These are phyloP conservation scores for Ceratocystis cacaofunesta DNA, from an alignment of 2,329 filamentous ascomycete genomes.

Conservation along the genomic window DNA sequence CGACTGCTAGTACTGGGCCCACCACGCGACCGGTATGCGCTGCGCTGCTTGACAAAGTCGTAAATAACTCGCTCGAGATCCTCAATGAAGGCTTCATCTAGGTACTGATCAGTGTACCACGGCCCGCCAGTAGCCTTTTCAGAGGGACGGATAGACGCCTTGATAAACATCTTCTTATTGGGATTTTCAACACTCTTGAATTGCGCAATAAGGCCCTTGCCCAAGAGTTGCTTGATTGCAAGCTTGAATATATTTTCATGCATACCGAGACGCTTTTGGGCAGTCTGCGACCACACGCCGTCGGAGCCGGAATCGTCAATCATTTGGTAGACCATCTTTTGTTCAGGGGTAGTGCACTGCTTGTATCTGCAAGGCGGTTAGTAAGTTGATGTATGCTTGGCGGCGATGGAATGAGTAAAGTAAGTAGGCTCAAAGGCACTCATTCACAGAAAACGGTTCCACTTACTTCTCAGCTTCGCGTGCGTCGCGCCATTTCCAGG, in stretches of 20 bases:
- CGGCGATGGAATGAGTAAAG: neutral
- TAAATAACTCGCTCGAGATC: constrained; percentile 59
- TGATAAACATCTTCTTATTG: constrained; percentile 91
- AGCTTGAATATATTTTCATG: constrained; percentile 72
- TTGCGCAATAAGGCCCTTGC: constrained; percentile 66
- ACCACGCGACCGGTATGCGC: constrained; percentile 45
- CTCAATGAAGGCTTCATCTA: constrained; percentile 80
- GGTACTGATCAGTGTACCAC: constrained; percentile 83
- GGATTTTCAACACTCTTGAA: constrained; percentile 88
- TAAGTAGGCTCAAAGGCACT: neutral
- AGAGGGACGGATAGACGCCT: constrained; percentile 66
- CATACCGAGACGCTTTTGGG: constrained; percentile 66
- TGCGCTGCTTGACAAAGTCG: constrained; percentile 54
- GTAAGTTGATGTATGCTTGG: neutral
- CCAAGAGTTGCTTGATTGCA: constrained; percentile 69
- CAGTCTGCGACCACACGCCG: constrained; percentile 80
- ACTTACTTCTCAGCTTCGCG: constrained; percentile 48
- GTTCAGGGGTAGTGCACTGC: constrained; percentile 52
- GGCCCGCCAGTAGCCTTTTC: constrained; percentile 86
- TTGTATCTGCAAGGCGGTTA: constrained; percentile 34
- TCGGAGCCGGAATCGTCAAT: constrained; percentile 75
- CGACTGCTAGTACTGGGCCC: constrained; percentile 22
- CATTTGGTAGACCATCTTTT: constrained; percentile 69
- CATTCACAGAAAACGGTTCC: neutral
- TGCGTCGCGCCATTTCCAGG: constrained; percentile 43